These are phyloP conservation scores for Barnettozyma sucrosica DNA, from an alignment of 805 yeast genomes.

Conservation along the genomic window DNA sequence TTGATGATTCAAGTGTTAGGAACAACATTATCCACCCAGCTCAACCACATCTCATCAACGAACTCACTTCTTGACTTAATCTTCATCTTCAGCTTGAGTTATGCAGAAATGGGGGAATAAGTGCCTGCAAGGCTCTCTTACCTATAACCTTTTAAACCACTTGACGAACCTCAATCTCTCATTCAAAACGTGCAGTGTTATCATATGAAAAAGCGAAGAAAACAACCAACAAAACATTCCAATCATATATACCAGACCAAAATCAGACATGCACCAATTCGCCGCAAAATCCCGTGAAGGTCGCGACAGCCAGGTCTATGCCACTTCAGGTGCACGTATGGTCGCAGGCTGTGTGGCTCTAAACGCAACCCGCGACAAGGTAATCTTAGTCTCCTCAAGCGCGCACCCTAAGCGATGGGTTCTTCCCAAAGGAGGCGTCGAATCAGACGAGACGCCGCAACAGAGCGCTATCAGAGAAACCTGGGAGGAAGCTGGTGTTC, in stretches of 20 bases:
- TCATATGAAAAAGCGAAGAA: not conserved
- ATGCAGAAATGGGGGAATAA: too few relatives aligned
- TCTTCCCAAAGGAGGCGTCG: conserved; percentile 94
- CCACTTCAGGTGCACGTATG: conserved; percentile 63
- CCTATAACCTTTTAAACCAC: too few relatives aligned
- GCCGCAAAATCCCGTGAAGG: conserved; percentile 1
- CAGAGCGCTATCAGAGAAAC: conserved; percentile 74
- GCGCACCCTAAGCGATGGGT: conserved; percentile 73
- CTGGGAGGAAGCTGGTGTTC: conserved; percentile 97
- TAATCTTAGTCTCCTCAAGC: conserved; percentile 74
- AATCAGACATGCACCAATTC: not conserved
- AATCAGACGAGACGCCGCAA: conserved; percentile 57
- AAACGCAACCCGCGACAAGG: conserved; percentile 47
- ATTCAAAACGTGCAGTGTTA: too few relatives aligned
- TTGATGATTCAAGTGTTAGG: too few relatives aligned
- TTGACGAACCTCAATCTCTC: too few relatives aligned
- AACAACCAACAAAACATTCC: not conserved
- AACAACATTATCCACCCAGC: too few relatives aligned
- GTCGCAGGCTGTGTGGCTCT: conserved; percentile 92
- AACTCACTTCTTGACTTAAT: too few relatives aligned
- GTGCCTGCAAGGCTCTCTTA: too few relatives aligned
- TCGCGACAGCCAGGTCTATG: conserved; percentile 3
- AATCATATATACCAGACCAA: too few relatives aligned
- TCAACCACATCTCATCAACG: too few relatives aligned
- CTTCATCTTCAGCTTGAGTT: too few relatives aligned